phyloP scores from a whole-genome alignment of 2,329 filamentous ascomycete genomes.

The Dothideomycetes sp. region DNA sequence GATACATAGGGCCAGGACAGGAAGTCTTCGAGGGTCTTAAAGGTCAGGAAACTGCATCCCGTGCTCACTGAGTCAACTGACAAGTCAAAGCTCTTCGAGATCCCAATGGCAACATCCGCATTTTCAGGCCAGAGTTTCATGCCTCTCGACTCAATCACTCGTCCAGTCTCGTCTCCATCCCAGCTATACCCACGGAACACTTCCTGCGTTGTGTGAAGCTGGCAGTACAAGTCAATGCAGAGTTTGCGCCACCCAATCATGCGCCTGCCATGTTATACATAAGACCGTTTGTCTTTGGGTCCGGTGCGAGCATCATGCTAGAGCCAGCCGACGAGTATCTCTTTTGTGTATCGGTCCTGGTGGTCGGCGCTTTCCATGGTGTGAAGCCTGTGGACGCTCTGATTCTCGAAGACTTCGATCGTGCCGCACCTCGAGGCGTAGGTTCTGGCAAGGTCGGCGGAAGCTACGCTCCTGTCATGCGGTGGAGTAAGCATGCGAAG shows the following conservation, averaged over 20 bases:
- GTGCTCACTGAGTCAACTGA: conserved; percentile 93
- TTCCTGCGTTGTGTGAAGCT: conserved; percentile 70
- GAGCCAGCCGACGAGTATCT: conserved; percentile 85
- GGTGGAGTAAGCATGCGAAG: conserved; percentile 74
- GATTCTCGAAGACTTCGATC: conserved; percentile 87
- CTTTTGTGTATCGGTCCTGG: conserved; percentile 81
- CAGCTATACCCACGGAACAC: conserved; percentile 63
- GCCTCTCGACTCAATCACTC: conserved; percentile 77
- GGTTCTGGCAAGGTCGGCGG: conserved; percentile 90
- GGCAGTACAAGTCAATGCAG: conserved; percentile 80
- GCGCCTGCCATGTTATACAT: conserved; percentile 90
- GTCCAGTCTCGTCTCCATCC: conserved; percentile 73
- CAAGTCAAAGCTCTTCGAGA: conserved; percentile 93
- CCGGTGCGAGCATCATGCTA: conserved; percentile 74
- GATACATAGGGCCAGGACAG: too few relatives aligned
- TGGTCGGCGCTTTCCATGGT: conserved; percentile 94
- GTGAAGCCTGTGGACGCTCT: conserved; percentile 74
- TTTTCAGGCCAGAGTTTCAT: conserved; percentile 84
- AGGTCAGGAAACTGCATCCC: too few relatives aligned
- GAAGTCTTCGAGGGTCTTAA: too few relatives aligned
- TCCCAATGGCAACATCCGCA: conserved; percentile 62
- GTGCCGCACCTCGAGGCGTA: conserved; percentile 78
- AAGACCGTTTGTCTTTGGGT: conserved; percentile 79
- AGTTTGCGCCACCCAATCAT: conserved; percentile 78
- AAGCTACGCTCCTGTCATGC: conserved; percentile 87